These are phyloP conservation scores for Naganishia onofrii DNA, from an alignment of 768 basidiomycete species.

Conservation along the genomic window DNA sequence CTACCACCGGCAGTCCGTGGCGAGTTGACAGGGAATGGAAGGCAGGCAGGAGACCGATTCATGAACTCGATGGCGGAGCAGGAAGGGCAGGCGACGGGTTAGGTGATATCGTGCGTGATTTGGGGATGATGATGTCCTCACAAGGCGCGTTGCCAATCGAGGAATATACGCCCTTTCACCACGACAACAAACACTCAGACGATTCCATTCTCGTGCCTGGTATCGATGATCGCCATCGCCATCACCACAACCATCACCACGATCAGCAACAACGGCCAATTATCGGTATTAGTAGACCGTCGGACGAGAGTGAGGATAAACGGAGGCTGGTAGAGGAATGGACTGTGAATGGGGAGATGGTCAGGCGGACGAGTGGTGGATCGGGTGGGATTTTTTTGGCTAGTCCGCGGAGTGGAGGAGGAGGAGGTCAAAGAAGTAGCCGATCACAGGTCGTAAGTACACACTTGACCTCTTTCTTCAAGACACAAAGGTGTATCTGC, in stretches of 20 bases:
- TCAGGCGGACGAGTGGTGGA: too few relatives aligned
- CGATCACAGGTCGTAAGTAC: not conserved
- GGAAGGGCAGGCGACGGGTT: not conserved
- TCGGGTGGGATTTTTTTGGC: too few relatives aligned
- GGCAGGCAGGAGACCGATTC: not conserved
- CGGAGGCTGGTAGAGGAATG: not conserved
- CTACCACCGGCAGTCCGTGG: not conserved
- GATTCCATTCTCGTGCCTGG: conserved; percentile 6
- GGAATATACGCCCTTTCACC: not conserved
- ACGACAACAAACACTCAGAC: not conserved
- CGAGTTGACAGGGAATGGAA: not conserved
- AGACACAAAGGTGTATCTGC: too few relatives aligned
- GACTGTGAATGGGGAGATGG: not conserved
- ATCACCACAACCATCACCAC: too few relatives aligned
- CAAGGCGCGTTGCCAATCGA: not conserved
- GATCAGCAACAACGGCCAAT: not conserved
- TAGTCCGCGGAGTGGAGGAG: too few relatives aligned
- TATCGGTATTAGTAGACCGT: conserved; percentile 7
- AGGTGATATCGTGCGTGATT: not conserved
- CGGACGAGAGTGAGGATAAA: conserved; percentile 15
- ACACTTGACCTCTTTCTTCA: not conserved
- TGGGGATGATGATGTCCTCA: not conserved
- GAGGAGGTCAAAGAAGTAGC: too few relatives aligned
- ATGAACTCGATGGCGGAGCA: too few relatives aligned
- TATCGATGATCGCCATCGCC: conserved; percentile 1